Base-by-base conservation (phyloP, 176 grass and related monocot genomes). In the Phoenix roebelenii region DNA sequence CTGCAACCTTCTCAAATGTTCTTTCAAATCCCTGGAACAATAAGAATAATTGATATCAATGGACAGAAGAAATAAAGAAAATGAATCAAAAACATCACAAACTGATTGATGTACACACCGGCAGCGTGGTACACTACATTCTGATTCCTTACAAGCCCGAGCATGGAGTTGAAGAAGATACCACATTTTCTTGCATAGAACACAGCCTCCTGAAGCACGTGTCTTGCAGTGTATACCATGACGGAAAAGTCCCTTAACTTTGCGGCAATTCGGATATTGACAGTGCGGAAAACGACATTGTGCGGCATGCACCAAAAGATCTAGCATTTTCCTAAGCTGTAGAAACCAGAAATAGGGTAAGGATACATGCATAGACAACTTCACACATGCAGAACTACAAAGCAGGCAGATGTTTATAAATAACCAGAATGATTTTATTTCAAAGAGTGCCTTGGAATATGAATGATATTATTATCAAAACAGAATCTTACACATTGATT, bases 101-200 rank as follows among this genome's bases (percentile, higher is more conserved):
- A 18, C n/a, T 49, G 50, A 54, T 26, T 25, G n/a, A 12, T 28
- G 39, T 63, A 88, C 82, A 64, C 67, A 99, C 94, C 89, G 92
- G 94, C 94, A 99, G n/a, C 94, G 77, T 0, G 94, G 94, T n/a
- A 99, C 88, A 55, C 17, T 86, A 68, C 88, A 99, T 22, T 77
- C 85, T 49, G 94, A 83, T 65, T 93, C 88, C 77, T 90, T 99
- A 60, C 94, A 99, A 74, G 88, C 88, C 65, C 88, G 85, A 25
- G 94, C 82, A 83, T 99, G 94, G 29, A 99, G 69, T 63, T 91
- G 89, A 67, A 92, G 85, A 50, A 91, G 85, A 66, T 87, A 90
- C 74, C 89, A 91, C 71, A 93, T 88, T 79, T 85, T 85, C 74
- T 92, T 80, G 25, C 89, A 90, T 29, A 90, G 64, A 54, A 69